A percentile compares a stretch with the other conserved stretches of the same genome.
Evolutionary conservation across 163 green algal genomes (phyloP).

Genomic region (Scenedesmus sp.): DNA sequence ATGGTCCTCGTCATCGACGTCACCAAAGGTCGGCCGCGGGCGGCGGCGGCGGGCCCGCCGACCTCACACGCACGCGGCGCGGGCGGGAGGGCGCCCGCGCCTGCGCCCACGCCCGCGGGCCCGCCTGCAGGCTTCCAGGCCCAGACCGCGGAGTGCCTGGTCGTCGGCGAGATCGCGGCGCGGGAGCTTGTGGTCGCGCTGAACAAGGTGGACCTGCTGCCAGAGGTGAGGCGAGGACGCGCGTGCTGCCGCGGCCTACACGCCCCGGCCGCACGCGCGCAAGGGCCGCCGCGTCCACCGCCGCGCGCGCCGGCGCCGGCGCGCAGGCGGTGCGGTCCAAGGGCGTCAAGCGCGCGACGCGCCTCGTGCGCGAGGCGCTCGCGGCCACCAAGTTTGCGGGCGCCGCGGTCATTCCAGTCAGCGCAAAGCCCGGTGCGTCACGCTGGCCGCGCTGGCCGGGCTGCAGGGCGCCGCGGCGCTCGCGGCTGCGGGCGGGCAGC

Average conservation of each 20-base stretch:
- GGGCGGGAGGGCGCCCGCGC: too few species aligned
- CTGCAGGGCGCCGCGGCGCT: too few species aligned
- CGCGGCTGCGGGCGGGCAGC: too few species aligned
- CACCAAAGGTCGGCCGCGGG: slow-evolving; percentile 85
- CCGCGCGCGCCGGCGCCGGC: too few species aligned
- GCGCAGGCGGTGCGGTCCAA: slow-evolving; percentile 44
- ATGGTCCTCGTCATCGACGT: slow-evolving; percentile 96
- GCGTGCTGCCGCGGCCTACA: too few species aligned
- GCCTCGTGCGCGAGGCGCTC: slow-evolving; percentile 80
- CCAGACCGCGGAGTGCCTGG: slow-evolving; percentile 97
- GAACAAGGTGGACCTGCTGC: slow-evolving; percentile 89
- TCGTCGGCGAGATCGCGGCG: slow-evolving; percentile 86
- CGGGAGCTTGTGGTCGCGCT: slow-evolving; percentile 81
- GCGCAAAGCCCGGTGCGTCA: slow-evolving; percentile 64
- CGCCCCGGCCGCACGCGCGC: too few species aligned
- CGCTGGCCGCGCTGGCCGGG: too few species aligned
- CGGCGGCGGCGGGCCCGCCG: too few species aligned
- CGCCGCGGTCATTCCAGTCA: slow-evolving; percentile 77
- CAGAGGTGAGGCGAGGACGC: slow-evolving; percentile 46
- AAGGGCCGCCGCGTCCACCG: too few species aligned
- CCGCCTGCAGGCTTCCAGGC: slow-evolving; percentile 83
- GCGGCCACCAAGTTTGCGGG: slow-evolving; percentile 87
- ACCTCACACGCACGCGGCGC: too few species aligned
- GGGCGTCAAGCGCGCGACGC: slow-evolving; percentile 78
- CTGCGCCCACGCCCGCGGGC: not conserved